A percentile compares a stretch with the other conserved stretches of the same genome.
phyloP scores from a whole-genome alignment of 1,284 basidiomycete genomes.

The Sporisorium graminicola region DNA sequence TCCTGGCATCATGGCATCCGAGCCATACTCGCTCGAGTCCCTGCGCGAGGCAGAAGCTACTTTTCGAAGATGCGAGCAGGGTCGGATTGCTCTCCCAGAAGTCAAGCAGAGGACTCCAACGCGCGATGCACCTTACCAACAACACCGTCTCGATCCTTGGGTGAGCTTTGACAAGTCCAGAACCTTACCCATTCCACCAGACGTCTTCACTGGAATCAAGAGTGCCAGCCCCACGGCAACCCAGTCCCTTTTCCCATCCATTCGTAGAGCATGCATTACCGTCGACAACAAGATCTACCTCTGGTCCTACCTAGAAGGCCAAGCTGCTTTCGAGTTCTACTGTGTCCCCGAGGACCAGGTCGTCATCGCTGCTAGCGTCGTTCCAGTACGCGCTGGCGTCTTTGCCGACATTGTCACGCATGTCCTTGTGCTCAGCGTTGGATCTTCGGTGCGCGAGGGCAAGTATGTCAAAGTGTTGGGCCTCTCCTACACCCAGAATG shows the following conservation, averaged over 20 bases:
- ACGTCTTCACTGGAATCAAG: conserved; percentile 62
- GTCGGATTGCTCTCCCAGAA: conserved; percentile 46
- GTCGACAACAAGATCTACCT: conserved; percentile 94
- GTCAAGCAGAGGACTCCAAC: conserved; percentile 51
- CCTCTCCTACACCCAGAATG: conserved; percentile 73
- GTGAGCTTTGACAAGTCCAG: conserved; percentile 56
- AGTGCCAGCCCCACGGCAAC: conserved; percentile 58
- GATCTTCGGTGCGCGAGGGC: conserved; percentile 70
- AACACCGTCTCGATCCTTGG: conserved; percentile 60
- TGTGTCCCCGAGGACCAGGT: conserved; percentile 86
- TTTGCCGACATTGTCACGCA: conserved; percentile 93
- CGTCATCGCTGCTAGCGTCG: conserved; percentile 77
- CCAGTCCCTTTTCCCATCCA: conserved; percentile 86
- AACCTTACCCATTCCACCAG: conserved; percentile 59
- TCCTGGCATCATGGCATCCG: conserved; percentile 42
- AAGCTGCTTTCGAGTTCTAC: conserved; percentile 87
- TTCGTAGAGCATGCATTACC: conserved; percentile 94
- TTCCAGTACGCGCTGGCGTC: conserved; percentile 73
- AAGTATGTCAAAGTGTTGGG: conserved; percentile 87
- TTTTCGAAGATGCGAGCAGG: conserved; percentile 44
- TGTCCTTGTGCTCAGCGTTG: conserved; percentile 89
- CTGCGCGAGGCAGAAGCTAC: conserved; percentile 47
- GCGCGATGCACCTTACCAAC: conserved; percentile 62
- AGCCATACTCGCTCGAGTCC: conserved; percentile 39
- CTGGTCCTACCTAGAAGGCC: conserved; percentile 96